Evolutionary conservation across 139 green algal genomes (phyloP).

Genomic region (Picocystis salinarum): DNA sequence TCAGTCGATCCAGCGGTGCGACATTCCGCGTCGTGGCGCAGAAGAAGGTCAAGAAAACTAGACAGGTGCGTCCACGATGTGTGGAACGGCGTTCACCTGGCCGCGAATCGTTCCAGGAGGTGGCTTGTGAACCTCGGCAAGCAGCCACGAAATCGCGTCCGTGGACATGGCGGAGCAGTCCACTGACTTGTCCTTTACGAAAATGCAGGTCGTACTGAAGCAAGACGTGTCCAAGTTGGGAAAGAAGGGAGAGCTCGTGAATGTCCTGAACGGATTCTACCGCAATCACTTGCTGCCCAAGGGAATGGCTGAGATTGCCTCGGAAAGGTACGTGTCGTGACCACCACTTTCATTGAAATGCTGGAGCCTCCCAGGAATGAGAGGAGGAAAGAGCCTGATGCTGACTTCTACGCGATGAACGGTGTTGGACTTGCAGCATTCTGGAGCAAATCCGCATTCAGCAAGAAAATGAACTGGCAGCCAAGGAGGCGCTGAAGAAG

Average conservation of each 20-base stretch:
- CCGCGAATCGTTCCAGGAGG: background rate
- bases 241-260: slow-evolving; percentile 38
- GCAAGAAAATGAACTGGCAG: slow-evolving; percentile 11
- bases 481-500: slow-evolving; percentile 43
- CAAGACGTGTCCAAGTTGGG: slow-evolving; percentile 33
- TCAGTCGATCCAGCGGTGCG: background rate
- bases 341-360: too few species aligned
- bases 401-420: background rate
- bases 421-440: background rate
- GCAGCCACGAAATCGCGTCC: background rate
- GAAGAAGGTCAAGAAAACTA: slow-evolving; percentile 15
- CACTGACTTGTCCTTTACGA: background rate
- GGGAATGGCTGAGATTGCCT: slow-evolving; percentile 46
- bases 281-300: slow-evolving; percentile 71
- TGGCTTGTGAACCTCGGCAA: background rate
- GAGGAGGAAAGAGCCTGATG: too few species aligned
- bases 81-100: background rate
- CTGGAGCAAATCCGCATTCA: slow-evolving; percentile 1
- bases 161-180: background rate
- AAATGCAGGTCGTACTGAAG: slow-evolving; percentile 32
- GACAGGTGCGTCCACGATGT: slow-evolving; percentile 7
- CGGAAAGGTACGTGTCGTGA: too few species aligned
- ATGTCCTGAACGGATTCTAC: slow-evolving; percentile 65
- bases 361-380: slow-evolving; percentile 35
- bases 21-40: slow-evolving; percentile 13